Base-by-base conservation (phyloP, 2,329 filamentous ascomycete species). In the Hypoxylon sp. region DNA sequence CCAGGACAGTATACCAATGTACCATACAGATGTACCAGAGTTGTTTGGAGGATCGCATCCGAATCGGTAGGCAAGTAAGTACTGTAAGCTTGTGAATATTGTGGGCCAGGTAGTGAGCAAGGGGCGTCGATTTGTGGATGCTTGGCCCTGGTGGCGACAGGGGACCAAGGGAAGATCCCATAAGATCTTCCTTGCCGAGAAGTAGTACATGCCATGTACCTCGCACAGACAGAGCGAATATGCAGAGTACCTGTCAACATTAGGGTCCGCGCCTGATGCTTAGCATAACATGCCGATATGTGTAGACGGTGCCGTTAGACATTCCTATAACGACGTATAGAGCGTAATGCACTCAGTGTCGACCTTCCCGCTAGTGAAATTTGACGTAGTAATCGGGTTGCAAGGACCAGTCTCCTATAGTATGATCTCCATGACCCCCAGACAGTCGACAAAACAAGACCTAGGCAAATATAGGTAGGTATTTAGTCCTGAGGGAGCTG, bases 21-120 rank as follows among this genome's bases (percentile, higher is more conserved):
- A 62, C 59, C 13, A 15, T 30, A 22, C 48, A 57, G 59, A 62
- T 53, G 64, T 63, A 64, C 56, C 63, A n/a, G 64, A 48, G 63
- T 56, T 68, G 62, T 67, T 70, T 62, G 66, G 66, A 70, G 71
- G 71, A 72, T 72, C 70, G 67, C 70, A 73, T 73, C 72, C 72
- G 72, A 72, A 73, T 74, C 70, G 69, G 72, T 72, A 74, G 70
- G 70, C 66, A 73, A 68, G 72, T 70, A 73, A 68, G 72, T 70
- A 20, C 37, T 41, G 37, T 41, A 74, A 69, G 67, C 65, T 70
- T 71, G 68, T 68, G 62, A 73, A 68, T 67, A 68, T 68, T 68
- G 73, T 71, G 68, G 71, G 67, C 62, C 65, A 66, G 47, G 61
- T 64, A 67, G 68, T 58, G 72, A 70, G 71, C 72, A 73, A 74